Conservation (phyloP, 495 filamentous ascomycete species). For the Lineolata rhizophorae region DNA sequence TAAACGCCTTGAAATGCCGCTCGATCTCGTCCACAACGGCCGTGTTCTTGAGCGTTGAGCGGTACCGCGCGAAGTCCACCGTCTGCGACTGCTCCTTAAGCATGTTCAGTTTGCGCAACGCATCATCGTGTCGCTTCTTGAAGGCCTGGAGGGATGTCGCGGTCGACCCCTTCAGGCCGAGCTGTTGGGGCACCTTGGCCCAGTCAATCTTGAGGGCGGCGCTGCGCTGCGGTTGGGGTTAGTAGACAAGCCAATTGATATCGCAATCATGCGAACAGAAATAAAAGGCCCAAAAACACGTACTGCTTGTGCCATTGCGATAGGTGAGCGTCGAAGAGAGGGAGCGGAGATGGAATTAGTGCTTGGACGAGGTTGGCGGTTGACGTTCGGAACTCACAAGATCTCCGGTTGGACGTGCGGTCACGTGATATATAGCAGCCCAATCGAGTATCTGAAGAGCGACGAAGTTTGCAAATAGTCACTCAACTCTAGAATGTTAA, state of each 20-base stretch:
- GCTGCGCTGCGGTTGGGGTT: conserved; percentile 47
- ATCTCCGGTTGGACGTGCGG: no score
- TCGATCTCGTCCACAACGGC: conserved; percentile 90
- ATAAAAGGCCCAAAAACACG: background rate
- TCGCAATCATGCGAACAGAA: conserved; percentile 1
- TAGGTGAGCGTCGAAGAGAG: conserved; percentile 4
- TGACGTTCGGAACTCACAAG: no score
- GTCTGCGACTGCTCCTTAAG: conserved; percentile 59
- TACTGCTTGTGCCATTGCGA: no score
- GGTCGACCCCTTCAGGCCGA: conserved; percentile 90
- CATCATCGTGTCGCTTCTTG: conserved; percentile 99
- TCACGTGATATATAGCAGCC: no score
- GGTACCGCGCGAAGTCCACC: conserved; percentile 89
- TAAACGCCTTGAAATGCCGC: conserved; percentile 73
- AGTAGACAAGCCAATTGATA: conserved; percentile 1
- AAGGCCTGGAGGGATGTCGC: conserved; percentile 74
- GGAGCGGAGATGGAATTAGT: conserved; percentile 1
- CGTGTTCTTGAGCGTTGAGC: conserved; percentile 77
- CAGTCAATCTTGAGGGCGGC: conserved; percentile 99
- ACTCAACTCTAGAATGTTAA: no score
- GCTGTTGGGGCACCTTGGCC: conserved; percentile 70
- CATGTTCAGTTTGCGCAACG: conserved; percentile 67
- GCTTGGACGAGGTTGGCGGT: conserved; percentile 12
- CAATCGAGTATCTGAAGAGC: no score
- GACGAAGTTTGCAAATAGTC: no score